Evolutionary conservation across 192 early-diverging fungal species (phyloP).

Genomic region (Podila verticillata): DNA sequence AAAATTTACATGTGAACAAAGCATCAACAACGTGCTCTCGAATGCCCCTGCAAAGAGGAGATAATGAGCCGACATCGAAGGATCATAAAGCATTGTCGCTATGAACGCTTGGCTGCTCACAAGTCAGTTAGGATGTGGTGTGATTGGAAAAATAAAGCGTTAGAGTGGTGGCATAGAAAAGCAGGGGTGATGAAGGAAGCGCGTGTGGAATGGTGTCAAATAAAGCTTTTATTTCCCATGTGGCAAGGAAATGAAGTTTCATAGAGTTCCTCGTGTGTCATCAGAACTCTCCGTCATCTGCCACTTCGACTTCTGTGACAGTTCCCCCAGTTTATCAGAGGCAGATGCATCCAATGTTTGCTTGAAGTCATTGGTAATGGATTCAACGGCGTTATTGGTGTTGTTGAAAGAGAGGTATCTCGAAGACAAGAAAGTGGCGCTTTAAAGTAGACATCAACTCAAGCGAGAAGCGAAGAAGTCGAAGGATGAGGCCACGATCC

Average conservation of each 20-base stretch:
- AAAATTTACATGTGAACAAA: no score
- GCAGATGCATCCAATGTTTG: constrained; percentile 25
- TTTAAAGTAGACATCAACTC: neutral
- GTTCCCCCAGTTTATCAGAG: constrained; percentile 15
- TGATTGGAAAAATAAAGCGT: no score
- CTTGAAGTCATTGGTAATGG: constrained; percentile 18
- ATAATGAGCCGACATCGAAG: no score
- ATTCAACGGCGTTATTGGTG: neutral
- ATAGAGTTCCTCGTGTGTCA: neutral
- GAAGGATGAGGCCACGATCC: neutral
- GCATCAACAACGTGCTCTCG: no score
- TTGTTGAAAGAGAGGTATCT: constrained; percentile 24
- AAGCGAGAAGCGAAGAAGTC: constrained; percentile 18
- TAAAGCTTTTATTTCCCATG: neutral
- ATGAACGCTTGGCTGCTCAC: no score
- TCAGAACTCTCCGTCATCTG: constrained; percentile 14
- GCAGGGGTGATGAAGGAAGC: no score
- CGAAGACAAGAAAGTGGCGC: constrained; percentile 26
- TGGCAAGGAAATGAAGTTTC: constrained; percentile 11
- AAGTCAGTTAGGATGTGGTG: no score
- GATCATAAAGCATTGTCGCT: no score
- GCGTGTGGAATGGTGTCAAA: no score
- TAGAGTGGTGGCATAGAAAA: no score
- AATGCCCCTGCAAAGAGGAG: no score
- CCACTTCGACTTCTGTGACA: constrained; percentile 30